A percentile compares a stretch with the other conserved stretches of the same genome.
Conservation (phyloP, 2,329 filamentous ascomycete genomes). For the Ophidiomyces ophidiicola region DNA sequence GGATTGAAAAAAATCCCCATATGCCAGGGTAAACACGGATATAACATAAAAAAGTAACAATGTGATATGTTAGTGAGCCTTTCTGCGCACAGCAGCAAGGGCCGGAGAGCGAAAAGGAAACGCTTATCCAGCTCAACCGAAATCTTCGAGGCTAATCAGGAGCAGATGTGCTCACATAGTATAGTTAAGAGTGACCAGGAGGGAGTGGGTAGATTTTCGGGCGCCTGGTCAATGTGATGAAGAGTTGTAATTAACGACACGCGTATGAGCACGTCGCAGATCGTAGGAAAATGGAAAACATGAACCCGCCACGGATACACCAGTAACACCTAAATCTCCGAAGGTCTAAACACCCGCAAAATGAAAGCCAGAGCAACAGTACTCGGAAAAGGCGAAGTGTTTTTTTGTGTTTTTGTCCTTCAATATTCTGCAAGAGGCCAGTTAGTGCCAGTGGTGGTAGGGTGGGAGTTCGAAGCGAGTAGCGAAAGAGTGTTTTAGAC, state of each 20-base stretch:
- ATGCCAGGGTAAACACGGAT: slow-evolving; percentile 1
- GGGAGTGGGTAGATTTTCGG: neutral
- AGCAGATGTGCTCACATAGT: neutral
- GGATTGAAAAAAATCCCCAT: slow-evolving; percentile 4
- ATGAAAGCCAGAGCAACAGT: slow-evolving; percentile 8
- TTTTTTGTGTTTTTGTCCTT: slow-evolving; percentile 10
- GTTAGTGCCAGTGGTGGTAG: slow-evolving; percentile 14
- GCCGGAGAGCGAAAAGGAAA: neutral
- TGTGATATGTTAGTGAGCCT: neutral
- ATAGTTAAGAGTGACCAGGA: neutral
- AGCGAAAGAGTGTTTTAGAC: neutral
- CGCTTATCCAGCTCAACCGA: slow-evolving; percentile 5
- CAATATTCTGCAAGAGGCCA: slow-evolving; percentile 12
- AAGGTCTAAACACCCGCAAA: slow-evolving; percentile 12
- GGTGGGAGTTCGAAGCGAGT: slow-evolving; percentile 1
- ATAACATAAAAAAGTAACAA: slow-evolving; percentile 4
- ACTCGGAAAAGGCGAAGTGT: slow-evolving; percentile 6
- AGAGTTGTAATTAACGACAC: slow-evolving; percentile 3
- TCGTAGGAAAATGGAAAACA: slow-evolving; percentile 5
- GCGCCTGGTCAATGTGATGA: neutral
- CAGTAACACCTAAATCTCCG: slow-evolving; percentile 11
- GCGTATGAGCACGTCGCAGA: neutral
- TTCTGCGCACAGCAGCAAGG: neutral
- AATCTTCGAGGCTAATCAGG: neutral
- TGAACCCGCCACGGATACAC: slow-evolving; percentile 11